Base-by-base conservation (phyloP, 2,329 filamentous ascomycete genomes). In the Aurifilum marmelostoma region DNA sequence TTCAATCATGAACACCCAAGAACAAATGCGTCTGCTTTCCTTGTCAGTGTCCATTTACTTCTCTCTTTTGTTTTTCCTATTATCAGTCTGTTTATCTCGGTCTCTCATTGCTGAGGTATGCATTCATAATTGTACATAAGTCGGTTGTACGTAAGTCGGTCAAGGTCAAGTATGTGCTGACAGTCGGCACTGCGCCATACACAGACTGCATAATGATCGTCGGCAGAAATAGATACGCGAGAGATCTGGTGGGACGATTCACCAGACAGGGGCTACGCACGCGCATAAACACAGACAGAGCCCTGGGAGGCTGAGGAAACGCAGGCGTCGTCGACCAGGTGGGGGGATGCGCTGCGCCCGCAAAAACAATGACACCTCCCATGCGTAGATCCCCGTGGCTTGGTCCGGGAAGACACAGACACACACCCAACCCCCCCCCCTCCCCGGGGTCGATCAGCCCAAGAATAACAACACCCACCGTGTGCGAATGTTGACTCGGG, bases 161-260 rank as follows among this genome's bases (percentile, higher is more conserved):
- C n/a, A n/a, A n/a, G n/a, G n/a, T n/a, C n/a, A n/a, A n/a, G 37
- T 39, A 39, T 12, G 11, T 39, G 12, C 9, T 39, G 37, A 11
- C 12, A 6, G 12, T n/a, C 16, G 21, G 21, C 9, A 32, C 18
- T 21, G 16, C 7, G 27, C 32, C 56, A 21, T n/a, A 18, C 21
- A 3, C 56, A 18, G 32, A 3, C 56, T 37, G 56, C 56, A 59
- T 59, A 29, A 59, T 37, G 56, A 59, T 37, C 56, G 18, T n/a
- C 29, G 29, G 32, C 56, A 32, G 21, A 37, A 59, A 59, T 59
- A 37, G 56, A 59, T 37, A 37, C 29, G 56, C 56, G 29, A 59
- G 32, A 18, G 32, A 21, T 34, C 56, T 59, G 56, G 9, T 59
- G 56, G 56, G 21, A 59, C 29, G 21, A 21, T 37, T 37, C 6